phyloP scores from a whole-genome alignment of 352 stramenopile species.

The Elongisporangium undulatum region DNA sequence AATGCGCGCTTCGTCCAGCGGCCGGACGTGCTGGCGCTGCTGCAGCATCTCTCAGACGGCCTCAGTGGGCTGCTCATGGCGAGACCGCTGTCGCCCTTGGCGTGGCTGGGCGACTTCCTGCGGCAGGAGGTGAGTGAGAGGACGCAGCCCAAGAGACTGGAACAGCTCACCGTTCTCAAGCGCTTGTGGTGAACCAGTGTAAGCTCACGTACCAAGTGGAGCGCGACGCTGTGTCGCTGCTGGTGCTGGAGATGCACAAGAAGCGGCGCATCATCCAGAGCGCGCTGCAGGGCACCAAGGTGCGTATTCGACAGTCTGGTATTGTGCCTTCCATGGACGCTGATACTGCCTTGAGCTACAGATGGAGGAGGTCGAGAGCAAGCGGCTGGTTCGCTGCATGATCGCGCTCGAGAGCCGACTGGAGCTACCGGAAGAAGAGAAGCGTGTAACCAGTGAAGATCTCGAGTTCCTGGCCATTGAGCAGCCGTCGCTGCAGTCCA shows the following conservation, averaged over 20 bases:
- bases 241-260: constrained; percentile 66
- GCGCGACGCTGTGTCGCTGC: constrained; percentile 25
- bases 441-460: constrained; percentile 24
- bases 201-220: constrained; percentile 54
- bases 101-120: constrained; percentile 59
- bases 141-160: background rate
- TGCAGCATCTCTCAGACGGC: constrained; percentile 51
- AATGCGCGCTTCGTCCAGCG: constrained; percentile 35
- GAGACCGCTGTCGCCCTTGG: constrained; percentile 35
- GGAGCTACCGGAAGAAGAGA: constrained; percentile 29
- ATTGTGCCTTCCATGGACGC: background rate
- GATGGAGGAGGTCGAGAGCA: constrained; percentile 38
- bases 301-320: background rate
- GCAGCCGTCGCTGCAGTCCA: constrained; percentile 20
- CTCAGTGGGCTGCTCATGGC: constrained; percentile 43
- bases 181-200: constrained; percentile 22
- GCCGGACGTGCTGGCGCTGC: constrained; percentile 21
- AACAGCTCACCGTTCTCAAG: background rate
- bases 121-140: constrained; percentile 27
- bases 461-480: constrained; percentile 34
- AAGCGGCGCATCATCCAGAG: constrained; percentile 63
- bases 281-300: constrained; percentile 41
- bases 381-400: constrained; percentile 39
- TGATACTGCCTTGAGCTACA: background rate
- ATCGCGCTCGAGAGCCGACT: constrained; percentile 28